A percentile compares a stretch with the other conserved stretches of the same genome.
Conservation (phyloP, 2,329 filamentous ascomycete genomes). For the Xylaria sp. region DNA sequence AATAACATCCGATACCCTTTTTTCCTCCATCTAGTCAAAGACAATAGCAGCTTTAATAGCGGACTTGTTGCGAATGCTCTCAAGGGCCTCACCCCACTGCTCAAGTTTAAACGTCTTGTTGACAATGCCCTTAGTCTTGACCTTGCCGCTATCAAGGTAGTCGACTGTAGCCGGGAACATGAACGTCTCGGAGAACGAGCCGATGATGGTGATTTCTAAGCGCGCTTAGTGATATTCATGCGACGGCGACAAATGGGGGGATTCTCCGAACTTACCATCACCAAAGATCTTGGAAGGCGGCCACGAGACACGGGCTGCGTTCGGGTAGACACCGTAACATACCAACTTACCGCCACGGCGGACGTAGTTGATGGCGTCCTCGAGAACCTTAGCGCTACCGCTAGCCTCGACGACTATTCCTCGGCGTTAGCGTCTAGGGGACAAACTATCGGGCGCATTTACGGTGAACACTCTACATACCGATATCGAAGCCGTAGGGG, state of each 20-base stretch:
- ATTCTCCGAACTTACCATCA: conserved; percentile 48
- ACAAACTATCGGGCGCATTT: too few relatives aligned
- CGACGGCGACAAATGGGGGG: background rate
- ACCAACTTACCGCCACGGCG: conserved; percentile 77
- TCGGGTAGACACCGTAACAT: conserved; percentile 77
- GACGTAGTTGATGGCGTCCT: conserved; percentile 77
- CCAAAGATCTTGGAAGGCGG: conserved; percentile 77
- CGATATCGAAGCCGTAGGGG: conserved; percentile 79
- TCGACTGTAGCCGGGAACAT: conserved; percentile 70
- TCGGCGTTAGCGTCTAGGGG: conserved; percentile 28
- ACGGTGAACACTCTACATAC: conserved; percentile 44
- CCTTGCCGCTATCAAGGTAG: conserved; percentile 68
- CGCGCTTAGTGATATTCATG: conserved; percentile 31
- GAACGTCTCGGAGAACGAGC: conserved; percentile 78
- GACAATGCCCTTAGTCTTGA: conserved; percentile 74
- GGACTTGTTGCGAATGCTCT: conserved; percentile 76
- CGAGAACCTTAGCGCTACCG: conserved; percentile 74
- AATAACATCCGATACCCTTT: background rate
- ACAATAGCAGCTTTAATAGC: conserved; percentile 80
- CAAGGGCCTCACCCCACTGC: conserved; percentile 75
- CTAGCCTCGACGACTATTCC: conserved; percentile 72
- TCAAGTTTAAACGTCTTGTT: conserved; percentile 80
- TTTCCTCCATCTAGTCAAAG: conserved; percentile 63
- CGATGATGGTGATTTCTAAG: conserved; percentile 75
- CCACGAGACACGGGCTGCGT: conserved; percentile 72